Base-by-base conservation (phyloP, 345 rosid species). In the Eucalyptus pumila region DNA sequence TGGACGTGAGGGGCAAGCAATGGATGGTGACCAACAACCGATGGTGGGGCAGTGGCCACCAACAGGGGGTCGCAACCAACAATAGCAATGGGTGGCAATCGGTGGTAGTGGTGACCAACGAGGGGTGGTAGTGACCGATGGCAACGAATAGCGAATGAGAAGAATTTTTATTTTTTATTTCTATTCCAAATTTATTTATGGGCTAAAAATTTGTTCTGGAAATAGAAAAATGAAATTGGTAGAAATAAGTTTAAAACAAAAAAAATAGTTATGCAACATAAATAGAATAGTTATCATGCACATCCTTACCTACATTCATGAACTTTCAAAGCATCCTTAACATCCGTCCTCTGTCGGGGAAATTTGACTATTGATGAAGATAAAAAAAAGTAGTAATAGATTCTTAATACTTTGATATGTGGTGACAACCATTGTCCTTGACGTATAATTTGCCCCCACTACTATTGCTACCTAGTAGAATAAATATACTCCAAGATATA, bases 61-160 rank as follows among this genome's bases (percentile, higher is more conserved):
- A 0, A 4, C 10, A 1, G 0, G 58, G 56, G 10, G 0, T 52
- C 10, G 0, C 0, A 0, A 52, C 56, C 5, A 52, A 2, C 58
- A 52, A 52, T 0, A 19, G 0, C 1, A 0, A 19, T 19, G 58
- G 26, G 58, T 3, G 5, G 26, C 58, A 52, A 52, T 52, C 0
- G 9, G 0, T 52, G 58, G 11, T 52, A 19, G 24, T 52, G 10
- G 0, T 52, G 26, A 26, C 58, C 0, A 52, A 0, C 9, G 2
- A 52, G 58, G 2, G 11, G 10, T 52, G 58, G 58, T 0, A 52
- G 5, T 8, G 58, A 52, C 4, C 0, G 0, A 52, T 21, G 26
- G 58, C 58, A 52, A 52, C 26, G 0, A 52, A 21, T 52, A 52
- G 26, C 0, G 5, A 52, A 52, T 8, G 58, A 52, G 26, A 52